Conservation (phyloP, 768 basidiomycete genomes). For the Suillus sp. region DNA sequence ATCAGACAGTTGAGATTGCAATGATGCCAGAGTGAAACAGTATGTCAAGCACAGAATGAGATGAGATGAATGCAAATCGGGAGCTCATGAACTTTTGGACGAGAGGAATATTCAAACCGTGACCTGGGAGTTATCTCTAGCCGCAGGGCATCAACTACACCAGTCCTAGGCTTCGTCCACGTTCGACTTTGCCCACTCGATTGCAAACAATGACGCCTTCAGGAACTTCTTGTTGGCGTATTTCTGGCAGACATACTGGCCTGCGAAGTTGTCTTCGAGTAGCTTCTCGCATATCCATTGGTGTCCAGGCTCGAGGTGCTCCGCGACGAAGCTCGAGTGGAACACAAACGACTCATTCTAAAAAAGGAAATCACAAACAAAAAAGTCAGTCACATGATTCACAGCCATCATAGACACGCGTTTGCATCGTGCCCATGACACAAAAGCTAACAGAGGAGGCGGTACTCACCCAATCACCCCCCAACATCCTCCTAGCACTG, state of each 20-base stretch:
- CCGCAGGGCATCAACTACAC: slow-evolving; percentile 6
- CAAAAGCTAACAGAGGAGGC: slow-evolving; percentile 15
- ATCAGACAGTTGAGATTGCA: slow-evolving; percentile 42
- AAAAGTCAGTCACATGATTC: slow-evolving; percentile 37
- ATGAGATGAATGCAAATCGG: slow-evolving; percentile 24
- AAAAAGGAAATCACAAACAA: slow-evolving; percentile 21
- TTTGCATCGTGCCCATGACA: slow-evolving; percentile 11
- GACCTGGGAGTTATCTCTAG: slow-evolving; percentile 5
- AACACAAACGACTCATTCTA: slow-evolving; percentile 91
- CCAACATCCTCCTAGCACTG: slow-evolving; percentile 90
- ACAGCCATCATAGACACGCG: slow-evolving; percentile 11
- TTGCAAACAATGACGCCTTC: slow-evolving; percentile 80
- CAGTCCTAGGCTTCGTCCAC: slow-evolving; percentile 19
- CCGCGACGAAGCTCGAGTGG: slow-evolving; percentile 90
- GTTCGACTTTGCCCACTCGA: slow-evolving; percentile 69
- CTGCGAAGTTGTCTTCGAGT: slow-evolving; percentile 74
- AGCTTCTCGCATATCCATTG: slow-evolving; percentile 83
- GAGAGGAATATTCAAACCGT: neutral
- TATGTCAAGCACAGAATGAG: slow-evolving; percentile 37
- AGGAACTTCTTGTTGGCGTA: slow-evolving; percentile 98
- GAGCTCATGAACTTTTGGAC: slow-evolving; percentile 1
- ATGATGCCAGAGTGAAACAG: slow-evolving; percentile 37
- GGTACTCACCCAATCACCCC: slow-evolving; percentile 89
- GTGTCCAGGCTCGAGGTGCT: slow-evolving; percentile 82
- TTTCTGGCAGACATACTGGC: slow-evolving; percentile 91